These are phyloP conservation scores for Septoria petroselini DNA, from an alignment of 2,329 filamentous ascomycete species.

Conservation along the genomic window DNA sequence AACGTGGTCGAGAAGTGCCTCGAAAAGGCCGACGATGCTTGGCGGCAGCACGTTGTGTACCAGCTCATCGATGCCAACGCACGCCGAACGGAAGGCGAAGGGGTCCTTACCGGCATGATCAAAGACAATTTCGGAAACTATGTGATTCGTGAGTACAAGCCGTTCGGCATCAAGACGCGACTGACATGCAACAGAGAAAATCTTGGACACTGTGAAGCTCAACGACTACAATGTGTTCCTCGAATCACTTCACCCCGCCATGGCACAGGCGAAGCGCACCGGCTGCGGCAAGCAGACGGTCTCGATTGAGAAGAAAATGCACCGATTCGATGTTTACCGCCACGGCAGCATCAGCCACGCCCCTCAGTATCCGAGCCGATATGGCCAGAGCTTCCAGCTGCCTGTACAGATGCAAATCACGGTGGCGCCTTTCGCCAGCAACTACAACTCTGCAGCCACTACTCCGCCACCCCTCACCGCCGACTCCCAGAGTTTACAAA, in stretches of 20 bases:
- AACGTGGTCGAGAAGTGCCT: conserved; percentile 97
- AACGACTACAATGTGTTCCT: conserved; percentile 45
- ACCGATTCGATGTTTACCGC: conserved; percentile 38
- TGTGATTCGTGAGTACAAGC: conserved; percentile 76
- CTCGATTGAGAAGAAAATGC: conserved; percentile 51
- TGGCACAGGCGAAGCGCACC: conserved; percentile 45
- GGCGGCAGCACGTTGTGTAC: conserved; percentile 65
- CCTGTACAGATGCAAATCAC: conserved; percentile 14
- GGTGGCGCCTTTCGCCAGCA: conserved; percentile 25
- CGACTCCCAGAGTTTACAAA: conserved; percentile 32
- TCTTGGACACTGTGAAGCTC: conserved; percentile 54
- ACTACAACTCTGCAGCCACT: conserved; percentile 31
- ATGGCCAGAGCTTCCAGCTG: conserved; percentile 12
- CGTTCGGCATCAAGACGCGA: not conserved
- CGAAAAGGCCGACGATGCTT: conserved; percentile 63
- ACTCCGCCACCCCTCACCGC: conserved; percentile 32
- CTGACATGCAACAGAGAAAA: conserved; percentile 62
- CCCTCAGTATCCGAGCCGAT: conserved; percentile 6
- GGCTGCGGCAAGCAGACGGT: conserved; percentile 46
- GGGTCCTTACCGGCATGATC: conserved; percentile 72
- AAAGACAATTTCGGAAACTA: conserved; percentile 94
- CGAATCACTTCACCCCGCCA: conserved; percentile 44
- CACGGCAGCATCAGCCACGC: conserved; percentile 15
- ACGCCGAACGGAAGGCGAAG: conserved; percentile 52
- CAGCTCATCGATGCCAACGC: conserved; percentile 59